These are phyloP conservation scores for Fragaria ananassa DNA, from an alignment of 306 rosid genomes.

Conservation along the genomic window DNA sequence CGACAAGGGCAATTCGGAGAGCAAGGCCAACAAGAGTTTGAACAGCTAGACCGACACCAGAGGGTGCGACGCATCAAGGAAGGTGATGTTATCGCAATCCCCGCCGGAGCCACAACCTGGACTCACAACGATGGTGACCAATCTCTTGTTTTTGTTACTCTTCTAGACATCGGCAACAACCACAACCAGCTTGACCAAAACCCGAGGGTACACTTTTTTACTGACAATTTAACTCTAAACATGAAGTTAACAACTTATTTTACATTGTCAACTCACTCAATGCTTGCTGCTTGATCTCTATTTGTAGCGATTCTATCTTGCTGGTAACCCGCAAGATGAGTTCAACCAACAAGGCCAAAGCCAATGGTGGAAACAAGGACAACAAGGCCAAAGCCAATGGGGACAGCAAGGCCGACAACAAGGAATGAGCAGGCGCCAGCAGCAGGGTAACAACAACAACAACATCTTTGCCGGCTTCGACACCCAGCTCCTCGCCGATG, in stretches of 20 bases:
- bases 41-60: conserved; percentile 32
- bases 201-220: conserved; percentile 41
- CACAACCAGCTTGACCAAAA: conserved; percentile 56
- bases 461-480: conserved; percentile 48
- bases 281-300: neutral
- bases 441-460: neutral
- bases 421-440: neutral
- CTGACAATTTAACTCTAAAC: neutral
- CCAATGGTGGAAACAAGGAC: neutral
- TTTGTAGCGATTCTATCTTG: conserved; percentile 55
- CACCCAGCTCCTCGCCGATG: conserved; percentile 29
- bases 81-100: conserved; percentile 42
- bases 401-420: neutral
- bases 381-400: neutral
- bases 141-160: conserved; percentile 32
- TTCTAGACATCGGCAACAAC: conserved; percentile 37
- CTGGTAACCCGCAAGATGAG: conserved; percentile 51
- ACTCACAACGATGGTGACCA: conserved; percentile 29
- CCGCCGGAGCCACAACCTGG: conserved; percentile 40
- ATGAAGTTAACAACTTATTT: too few relatives aligned
- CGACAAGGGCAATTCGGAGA: neutral
- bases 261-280: too few relatives aligned
- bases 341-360: conserved; percentile 14
- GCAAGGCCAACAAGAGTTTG: neutral
- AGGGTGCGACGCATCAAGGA: conserved; percentile 28